phyloP scores from a whole-genome alignment of 2,329 filamentous ascomycete genomes.

The Colletotrichum scovillei region DNA sequence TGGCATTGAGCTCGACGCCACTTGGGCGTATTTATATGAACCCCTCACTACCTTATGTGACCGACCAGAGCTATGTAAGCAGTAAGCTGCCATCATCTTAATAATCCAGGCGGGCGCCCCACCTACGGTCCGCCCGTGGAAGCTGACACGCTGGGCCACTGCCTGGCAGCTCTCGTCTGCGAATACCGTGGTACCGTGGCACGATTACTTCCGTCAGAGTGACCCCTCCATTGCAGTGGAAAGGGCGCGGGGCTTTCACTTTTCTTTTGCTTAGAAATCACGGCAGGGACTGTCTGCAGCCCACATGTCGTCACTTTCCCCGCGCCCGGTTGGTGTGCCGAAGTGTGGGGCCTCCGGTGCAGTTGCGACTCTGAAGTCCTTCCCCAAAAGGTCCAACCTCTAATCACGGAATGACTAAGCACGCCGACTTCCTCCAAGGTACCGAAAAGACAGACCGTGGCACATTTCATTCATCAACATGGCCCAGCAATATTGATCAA shows the following conservation, averaged over 20 bases:
- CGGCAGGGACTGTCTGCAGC: not conserved
- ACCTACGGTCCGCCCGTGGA: not conserved
- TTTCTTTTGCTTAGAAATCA: slow-evolving; percentile 32
- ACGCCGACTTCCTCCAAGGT: not conserved
- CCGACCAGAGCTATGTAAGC: not conserved
- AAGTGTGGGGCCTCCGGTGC: not conserved
- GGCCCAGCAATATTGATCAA: not conserved
- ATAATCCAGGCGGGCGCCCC: slow-evolving; percentile 17
- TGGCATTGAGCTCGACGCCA: not conserved
- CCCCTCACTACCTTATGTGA: slow-evolving; percentile 12
- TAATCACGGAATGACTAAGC: not conserved
- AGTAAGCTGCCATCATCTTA: not conserved
- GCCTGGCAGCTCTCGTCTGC: slow-evolving; percentile 14
- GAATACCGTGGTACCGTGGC: not conserved
- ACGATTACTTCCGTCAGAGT: slow-evolving; percentile 26
- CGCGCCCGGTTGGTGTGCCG: not conserved
- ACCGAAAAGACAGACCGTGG: not conserved
- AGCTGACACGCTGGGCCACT: not conserved
- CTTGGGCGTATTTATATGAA: not conserved
- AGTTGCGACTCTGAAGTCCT: no score
- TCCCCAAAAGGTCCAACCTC: not conserved
- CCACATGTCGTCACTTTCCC: slow-evolving; percentile 9
- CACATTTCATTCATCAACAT: not conserved
- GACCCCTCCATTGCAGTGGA: slow-evolving; percentile 13
- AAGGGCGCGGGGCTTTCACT: not conserved